Base-by-base conservation (phyloP, 148 eudicot genomes). In the Rhododendron molle region DNA sequence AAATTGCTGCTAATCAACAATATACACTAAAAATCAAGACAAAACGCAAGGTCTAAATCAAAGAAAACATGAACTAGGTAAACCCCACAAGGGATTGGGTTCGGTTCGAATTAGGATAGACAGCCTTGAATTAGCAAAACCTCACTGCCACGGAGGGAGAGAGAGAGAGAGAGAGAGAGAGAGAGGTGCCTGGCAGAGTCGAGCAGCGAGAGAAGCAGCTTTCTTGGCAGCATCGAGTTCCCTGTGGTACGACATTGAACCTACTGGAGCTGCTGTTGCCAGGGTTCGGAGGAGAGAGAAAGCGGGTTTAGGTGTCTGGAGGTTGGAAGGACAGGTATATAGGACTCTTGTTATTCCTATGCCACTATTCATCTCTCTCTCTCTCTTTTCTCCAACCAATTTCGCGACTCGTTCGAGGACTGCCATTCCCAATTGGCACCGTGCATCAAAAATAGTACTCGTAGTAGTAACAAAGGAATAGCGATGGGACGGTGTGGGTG, bases 191-290 rank as follows among this genome's bases (percentile, higher is more conserved):
- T 94, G 98, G 85, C 98, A 95, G 36, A 95, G 92, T 58, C 91
- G 91, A 87, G 98, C 92, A 83, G 98, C 98, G 74, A 96, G 95
- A 77, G 93, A 93, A 38, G 95, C 94, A 47, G 98, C 99, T 90
- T 93, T 94, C 89, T 90, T 93, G 76, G 99, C 96, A 74, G 99
- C 95, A 80, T 88, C 90, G 43, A 94, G 92, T 81, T 96, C 94
- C 84, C 87, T 80, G 0, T 52, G 43, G 47, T 80, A 50, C 73
- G 93, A 88, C 93, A 91, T 90, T 81, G 91, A 85, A 56, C 71
- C 60, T 43, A n/a, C 38, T 36, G 21, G 20, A 11, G 58, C 3
- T 58, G 76, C 38, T 15, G 82, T 28, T 11, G 82, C 49, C 21
- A 54, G 43, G 6, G 47, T 10, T 80, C 62, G 78, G 76, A 62